Conservation (phyloP, 768 basidiomycete species). For the Cystobasidium ongulense region DNA sequence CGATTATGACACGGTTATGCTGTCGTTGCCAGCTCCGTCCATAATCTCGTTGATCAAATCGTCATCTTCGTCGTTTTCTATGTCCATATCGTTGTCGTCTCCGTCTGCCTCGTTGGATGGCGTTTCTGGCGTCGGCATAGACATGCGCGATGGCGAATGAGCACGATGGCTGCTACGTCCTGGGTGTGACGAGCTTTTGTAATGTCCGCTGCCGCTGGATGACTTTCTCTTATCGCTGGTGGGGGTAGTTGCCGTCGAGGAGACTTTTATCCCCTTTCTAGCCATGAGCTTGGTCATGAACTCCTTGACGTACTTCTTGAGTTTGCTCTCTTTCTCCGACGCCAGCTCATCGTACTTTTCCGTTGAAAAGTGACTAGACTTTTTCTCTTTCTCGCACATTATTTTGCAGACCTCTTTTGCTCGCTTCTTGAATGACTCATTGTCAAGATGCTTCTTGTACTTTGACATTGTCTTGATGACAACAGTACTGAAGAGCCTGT, state of each 20-base stretch:
- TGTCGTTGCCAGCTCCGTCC: slow-evolving; percentile 6
- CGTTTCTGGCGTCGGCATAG: neutral
- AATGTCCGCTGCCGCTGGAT: neutral
- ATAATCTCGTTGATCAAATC: slow-evolving; percentile 26
- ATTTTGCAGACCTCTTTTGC: slow-evolving; percentile 89
- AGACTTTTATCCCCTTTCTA: slow-evolving; percentile 29
- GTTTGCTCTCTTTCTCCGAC: slow-evolving; percentile 77
- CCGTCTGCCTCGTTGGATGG: slow-evolving; percentile 1
- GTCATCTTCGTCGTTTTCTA: slow-evolving; percentile 6
- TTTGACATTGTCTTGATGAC: slow-evolving; percentile 92
- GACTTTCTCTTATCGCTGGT: neutral
- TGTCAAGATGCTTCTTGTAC: slow-evolving; percentile 60
- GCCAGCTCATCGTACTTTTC: slow-evolving; percentile 63
- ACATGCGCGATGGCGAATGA: neutral
- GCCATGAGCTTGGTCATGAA: slow-evolving; percentile 61
- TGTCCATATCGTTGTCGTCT: slow-evolving; percentile 14
- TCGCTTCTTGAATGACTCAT: slow-evolving; percentile 83
- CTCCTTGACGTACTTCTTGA: slow-evolving; percentile 87
- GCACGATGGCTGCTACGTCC: neutral
- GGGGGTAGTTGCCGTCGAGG: slow-evolving; percentile 2
- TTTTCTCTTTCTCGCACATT: slow-evolving; percentile 92
- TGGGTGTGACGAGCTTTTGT: neutral
- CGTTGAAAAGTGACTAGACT: slow-evolving; percentile 68
- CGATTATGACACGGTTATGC: neutral
- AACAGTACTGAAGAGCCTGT: slow-evolving; percentile 74